Conservation (phyloP, 2,329 filamentous ascomycete genomes). For the Xylaria sp. region DNA sequence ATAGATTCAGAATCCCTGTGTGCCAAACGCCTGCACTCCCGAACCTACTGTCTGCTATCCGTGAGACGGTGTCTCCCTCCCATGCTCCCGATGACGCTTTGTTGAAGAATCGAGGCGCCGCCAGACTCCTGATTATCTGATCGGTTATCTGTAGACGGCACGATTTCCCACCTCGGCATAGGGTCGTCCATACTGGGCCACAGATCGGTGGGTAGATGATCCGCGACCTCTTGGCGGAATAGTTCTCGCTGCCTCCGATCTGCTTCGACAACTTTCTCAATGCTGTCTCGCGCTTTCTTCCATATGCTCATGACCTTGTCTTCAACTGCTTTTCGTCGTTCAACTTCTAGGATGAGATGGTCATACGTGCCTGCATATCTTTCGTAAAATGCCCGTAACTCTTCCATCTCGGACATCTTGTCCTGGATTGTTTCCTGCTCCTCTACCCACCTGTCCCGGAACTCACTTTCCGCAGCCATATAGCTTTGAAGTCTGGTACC, state of each 20-base stretch:
- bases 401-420: conserved; percentile 70
- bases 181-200: conserved; percentile 71
- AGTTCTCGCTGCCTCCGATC: conserved; percentile 69
- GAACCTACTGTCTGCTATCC: conserved; percentile 6
- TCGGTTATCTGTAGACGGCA: conserved; percentile 34
- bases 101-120: conserved; percentile 29
- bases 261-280: conserved; percentile 67
- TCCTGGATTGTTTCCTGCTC: conserved; percentile 64
- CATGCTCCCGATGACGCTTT: conserved; percentile 12
- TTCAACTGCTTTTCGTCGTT: conserved; percentile 66
- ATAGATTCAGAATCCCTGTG: background rate
- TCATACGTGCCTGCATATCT: conserved; percentile 82
- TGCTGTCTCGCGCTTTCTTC: conserved; percentile 68
- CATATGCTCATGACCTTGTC: conserved; percentile 69
- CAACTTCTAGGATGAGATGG: conserved; percentile 76
- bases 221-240: conserved; percentile 77
- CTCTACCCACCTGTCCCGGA: conserved; percentile 63
- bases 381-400: conserved; percentile 77
- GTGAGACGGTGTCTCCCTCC: conserved; percentile 10
- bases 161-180: conserved; percentile 48
- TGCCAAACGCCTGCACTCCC: background rate
- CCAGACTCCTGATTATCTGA: conserved; percentile 18
- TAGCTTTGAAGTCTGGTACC: conserved; percentile 60
- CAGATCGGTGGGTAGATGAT: conserved; percentile 80
- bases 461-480: conserved; percentile 59